Evolutionary conservation across 2,329 filamentous ascomycete genomes (phyloP).

Genomic region (Aspergillus ibericus): DNA sequence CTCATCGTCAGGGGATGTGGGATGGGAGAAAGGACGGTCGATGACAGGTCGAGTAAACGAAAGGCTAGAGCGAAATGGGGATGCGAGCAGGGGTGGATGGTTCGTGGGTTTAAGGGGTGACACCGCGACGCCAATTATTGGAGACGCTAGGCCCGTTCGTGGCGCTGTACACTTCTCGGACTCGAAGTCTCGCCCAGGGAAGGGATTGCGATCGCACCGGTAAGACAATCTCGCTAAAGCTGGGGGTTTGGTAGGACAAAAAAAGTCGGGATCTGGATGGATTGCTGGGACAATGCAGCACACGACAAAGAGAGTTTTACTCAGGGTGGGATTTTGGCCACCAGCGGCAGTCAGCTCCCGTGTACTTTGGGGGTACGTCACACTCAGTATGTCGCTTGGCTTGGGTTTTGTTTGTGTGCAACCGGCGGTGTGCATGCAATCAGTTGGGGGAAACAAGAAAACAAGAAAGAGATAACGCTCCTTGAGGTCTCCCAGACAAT

Average conservation of each 20-base stretch:
- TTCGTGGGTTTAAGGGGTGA: not conserved
- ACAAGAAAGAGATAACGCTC: not conserved
- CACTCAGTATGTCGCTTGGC: not conserved
- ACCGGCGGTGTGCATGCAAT: not conserved
- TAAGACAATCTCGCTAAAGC: not conserved
- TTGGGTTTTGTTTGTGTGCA: not conserved
- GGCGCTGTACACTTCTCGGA: constrained; percentile 1
- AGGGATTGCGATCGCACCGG: not conserved
- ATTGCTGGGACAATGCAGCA: not conserved
- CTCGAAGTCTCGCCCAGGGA: not conserved
- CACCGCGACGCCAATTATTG: constrained; percentile 6
- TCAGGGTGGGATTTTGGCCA: not conserved
- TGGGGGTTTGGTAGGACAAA: not conserved
- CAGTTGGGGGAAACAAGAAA: not conserved
- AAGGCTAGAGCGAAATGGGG: constrained; percentile 5
- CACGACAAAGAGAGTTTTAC: not conserved
- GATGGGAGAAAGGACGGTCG: constrained; percentile 1
- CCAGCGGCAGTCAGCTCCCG: not conserved
- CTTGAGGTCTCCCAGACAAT: not conserved
- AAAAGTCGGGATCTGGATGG: not conserved
- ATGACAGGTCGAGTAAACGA: not conserved
- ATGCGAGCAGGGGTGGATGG: constrained; percentile 11
- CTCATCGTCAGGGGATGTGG: constrained; percentile 34
- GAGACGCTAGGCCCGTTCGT: constrained; percentile 7
- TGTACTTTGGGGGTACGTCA: not conserved